Conservation (phyloP, 2,329 filamentous ascomycete species). For the Aureobasidium sp. region DNA sequence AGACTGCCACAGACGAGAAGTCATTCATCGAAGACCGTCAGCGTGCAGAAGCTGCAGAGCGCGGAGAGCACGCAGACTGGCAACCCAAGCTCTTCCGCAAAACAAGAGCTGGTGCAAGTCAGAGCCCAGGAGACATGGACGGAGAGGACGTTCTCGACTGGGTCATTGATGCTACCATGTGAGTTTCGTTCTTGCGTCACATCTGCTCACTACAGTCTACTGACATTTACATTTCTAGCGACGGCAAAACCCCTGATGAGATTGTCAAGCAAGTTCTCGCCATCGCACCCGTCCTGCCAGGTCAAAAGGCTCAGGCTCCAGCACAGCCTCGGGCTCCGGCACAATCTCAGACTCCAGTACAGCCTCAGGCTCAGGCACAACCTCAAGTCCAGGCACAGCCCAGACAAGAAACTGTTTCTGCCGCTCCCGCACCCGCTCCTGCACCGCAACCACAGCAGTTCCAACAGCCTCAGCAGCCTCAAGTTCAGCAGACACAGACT, state of each 20-base stretch:
- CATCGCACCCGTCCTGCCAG: conserved; percentile 75
- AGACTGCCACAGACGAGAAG: conserved; percentile 86
- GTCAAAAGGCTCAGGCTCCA: conserved; percentile 51
- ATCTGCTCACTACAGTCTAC: conserved; percentile 9
- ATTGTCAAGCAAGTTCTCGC: conserved; percentile 68
- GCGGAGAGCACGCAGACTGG: conserved; percentile 71
- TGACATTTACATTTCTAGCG: conserved; percentile 34
- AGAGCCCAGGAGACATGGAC: conserved; percentile 49
- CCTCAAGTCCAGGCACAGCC: conserved; percentile 25
- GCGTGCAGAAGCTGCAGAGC: conserved; percentile 73
- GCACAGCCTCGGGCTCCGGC: background rate
- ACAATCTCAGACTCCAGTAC: conserved; percentile 25
- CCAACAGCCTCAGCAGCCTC: background rate
- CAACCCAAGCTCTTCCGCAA: conserved; percentile 73
- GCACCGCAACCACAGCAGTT: background rate
- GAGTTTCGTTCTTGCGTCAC: conserved; percentile 24
- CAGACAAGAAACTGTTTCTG: background rate
- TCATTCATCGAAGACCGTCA: conserved; percentile 89
- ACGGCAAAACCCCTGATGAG: conserved; percentile 58
- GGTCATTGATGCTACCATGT: conserved; percentile 87
- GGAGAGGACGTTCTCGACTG: conserved; percentile 87
- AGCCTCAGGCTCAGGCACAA: background rate
- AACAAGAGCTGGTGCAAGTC: conserved; percentile 59
- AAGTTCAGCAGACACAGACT: background rate
- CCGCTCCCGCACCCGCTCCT: conserved; percentile 34